phyloP scores from a whole-genome alignment of 1,284 basidiomycete species.

The Cutaneotrichosporon curvatum region DNA sequence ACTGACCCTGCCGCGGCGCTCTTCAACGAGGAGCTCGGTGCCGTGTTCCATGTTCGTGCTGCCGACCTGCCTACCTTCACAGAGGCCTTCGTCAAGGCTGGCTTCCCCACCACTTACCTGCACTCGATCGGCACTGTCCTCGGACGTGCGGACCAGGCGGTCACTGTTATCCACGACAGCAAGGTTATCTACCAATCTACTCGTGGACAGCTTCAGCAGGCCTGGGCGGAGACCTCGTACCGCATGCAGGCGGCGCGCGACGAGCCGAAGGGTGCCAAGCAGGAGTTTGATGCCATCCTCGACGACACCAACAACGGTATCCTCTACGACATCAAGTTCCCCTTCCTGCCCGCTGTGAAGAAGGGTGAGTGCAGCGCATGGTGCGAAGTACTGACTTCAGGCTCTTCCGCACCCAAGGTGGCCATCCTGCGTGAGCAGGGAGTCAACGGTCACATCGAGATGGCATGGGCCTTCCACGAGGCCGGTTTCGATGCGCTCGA shows the following conservation, averaged over 20 bases:
- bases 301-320: conserved; percentile 63
- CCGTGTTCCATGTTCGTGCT: conserved; percentile 75
- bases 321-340: conserved; percentile 59
- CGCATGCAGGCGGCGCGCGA: conserved; percentile 86
- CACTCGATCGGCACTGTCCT: conserved; percentile 68
- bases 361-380: conserved; percentile 11
- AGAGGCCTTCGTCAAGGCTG: conserved; percentile 57
- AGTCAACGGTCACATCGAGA: conserved; percentile 96
- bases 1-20: conserved; percentile 60
- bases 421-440: conserved; percentile 97
- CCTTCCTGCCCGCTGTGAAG: conserved; percentile 52
- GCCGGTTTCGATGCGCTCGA: conserved; percentile 93
- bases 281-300: conserved; percentile 76
- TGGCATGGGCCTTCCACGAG: conserved; percentile 92
- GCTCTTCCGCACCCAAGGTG: conserved; percentile 64
- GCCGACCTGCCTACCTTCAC: conserved; percentile 57
- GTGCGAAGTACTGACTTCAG: conserved; percentile 19
- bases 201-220: conserved; percentile 66
- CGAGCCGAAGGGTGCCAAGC: conserved; percentile 65
- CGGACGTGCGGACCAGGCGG: conserved; percentile 54
- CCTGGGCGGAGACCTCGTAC: conserved; percentile 93
- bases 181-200: conserved; percentile 59
- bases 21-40: conserved; percentile 96
- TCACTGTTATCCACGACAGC: conserved; percentile 56
- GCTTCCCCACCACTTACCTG: conserved; percentile 66